A percentile compares a stretch with the other conserved stretches of the same genome.
These are phyloP conservation scores for Gaillardinia entomophila DNA, from an alignment of 805 yeast species.

Conservation along the genomic window DNA sequence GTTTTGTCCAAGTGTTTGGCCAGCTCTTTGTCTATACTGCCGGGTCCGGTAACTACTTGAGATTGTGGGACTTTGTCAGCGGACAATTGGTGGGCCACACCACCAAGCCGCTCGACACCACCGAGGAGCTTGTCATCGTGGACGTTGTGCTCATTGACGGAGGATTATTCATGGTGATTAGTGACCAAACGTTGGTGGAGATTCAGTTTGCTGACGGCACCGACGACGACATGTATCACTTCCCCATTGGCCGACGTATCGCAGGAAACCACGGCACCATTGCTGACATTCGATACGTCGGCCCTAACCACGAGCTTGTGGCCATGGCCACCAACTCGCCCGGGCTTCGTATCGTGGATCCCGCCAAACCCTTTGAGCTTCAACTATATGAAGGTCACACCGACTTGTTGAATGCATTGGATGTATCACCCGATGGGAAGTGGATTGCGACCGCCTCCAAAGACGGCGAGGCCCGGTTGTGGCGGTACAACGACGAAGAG, in stretches of 20 bases:
- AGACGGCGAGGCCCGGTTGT: conserved; percentile 77
- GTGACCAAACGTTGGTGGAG: conserved; percentile 78
- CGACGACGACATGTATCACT: conserved; percentile 10
- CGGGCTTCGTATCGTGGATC: conserved; percentile 68
- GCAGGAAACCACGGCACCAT: conserved; percentile 96
- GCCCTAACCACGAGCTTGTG: conserved; percentile 50
- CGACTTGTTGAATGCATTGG: conserved; percentile 78
- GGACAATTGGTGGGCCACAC: conserved; percentile 45
- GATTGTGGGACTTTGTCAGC: conserved; percentile 52
- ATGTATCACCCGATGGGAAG: conserved; percentile 68
- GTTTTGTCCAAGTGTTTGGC: conserved; percentile 40
- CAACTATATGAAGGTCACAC: conserved; percentile 72
- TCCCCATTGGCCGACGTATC: conserved; percentile 49
- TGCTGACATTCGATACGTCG: conserved; percentile 80
- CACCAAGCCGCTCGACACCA: conserved; percentile 45
- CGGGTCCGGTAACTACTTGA: conserved; percentile 69
- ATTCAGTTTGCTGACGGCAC: conserved; percentile 27
- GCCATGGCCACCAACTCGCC: conserved; percentile 96
- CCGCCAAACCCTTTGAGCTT: conserved; percentile 55
- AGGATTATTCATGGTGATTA: conserved; percentile 47
- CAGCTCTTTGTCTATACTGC: conserved; percentile 55
- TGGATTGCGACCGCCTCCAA: conserved; percentile 94
- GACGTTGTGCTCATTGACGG: conserved; percentile 44
- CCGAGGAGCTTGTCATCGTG: conserved; percentile 68
- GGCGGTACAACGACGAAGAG: conserved; percentile 55